Percentiles rank a stretch among this genome's conserved stretches.
Evolutionary conservation across 2,329 filamentous ascomycete species (phyloP).

Genomic region (Pseudohalonectria lignicola): DNA sequence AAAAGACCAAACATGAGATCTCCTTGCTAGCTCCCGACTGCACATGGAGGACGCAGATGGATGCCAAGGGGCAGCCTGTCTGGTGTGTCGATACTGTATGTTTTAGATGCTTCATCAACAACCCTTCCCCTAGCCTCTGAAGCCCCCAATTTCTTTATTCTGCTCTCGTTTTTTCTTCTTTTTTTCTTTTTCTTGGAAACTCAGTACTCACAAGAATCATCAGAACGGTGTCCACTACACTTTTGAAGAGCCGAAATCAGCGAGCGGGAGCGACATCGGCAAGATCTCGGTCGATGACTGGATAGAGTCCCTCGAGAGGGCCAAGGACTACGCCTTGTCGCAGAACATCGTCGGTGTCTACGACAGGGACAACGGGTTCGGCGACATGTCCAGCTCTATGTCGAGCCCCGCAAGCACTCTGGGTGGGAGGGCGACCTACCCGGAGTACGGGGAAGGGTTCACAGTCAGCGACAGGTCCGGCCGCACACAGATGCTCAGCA

Average conservation of each 20-base stretch:
- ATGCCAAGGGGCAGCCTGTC: conserved; percentile 76
- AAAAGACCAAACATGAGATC: conserved; percentile 87
- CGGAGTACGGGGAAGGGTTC: conserved; percentile 36
- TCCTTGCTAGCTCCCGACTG: conserved; percentile 69
- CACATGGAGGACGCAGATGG: conserved; percentile 67
- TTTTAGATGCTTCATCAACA: too few species aligned
- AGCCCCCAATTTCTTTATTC: too few species aligned
- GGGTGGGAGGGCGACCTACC: conserved; percentile 43
- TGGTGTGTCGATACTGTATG: conserved; percentile 93
- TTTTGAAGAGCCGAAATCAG: conserved; percentile 83
- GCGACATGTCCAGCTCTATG: conserved; percentile 56
- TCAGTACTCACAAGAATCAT: neutral
- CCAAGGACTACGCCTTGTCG: conserved; percentile 71
- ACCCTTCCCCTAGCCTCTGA: too few species aligned
- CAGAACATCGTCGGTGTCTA: conserved; percentile 59
- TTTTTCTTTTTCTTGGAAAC: neutral
- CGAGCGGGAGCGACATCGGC: conserved; percentile 46
- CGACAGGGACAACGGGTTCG: conserved; percentile 40
- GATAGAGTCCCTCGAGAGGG: conserved; percentile 80
- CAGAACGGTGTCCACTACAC: conserved; percentile 83
- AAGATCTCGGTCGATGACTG: conserved; percentile 75
- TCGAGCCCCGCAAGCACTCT: conserved; percentile 71
- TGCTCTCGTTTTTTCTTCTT: neutral
- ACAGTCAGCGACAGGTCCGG: conserved; percentile 40
- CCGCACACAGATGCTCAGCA: conserved; percentile 43